Percentiles rank a stretch among this genome's conserved stretches.
Evolutionary conservation across 441 rosid species (phyloP).

Genomic region (Arabidopsis hybrid): DNA sequence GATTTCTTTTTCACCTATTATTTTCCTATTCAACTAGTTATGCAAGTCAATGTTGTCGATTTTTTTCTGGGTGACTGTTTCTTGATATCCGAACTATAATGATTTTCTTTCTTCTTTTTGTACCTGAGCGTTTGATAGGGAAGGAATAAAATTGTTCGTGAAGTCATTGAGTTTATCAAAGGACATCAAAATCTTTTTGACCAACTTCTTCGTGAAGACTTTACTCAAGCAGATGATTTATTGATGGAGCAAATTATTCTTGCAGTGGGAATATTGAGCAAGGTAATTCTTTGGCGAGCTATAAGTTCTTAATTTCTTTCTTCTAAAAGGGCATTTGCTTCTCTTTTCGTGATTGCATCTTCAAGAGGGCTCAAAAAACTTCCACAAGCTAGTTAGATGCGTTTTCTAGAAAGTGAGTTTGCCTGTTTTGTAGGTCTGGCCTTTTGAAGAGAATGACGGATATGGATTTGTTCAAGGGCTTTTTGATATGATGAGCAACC

Average conservation of each 20-base stretch:
- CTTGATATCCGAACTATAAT: slow-evolving; percentile 8
- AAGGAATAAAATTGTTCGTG: slow-evolving; percentile 89
- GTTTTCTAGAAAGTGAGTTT: slow-evolving; percentile 14
- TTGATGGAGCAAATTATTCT: slow-evolving; percentile 90
- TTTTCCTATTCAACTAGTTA: neutral
- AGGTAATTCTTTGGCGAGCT: slow-evolving; percentile 54
- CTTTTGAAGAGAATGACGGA: slow-evolving; percentile 85
- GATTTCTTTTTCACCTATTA: neutral
- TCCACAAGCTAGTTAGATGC: slow-evolving; percentile 27
- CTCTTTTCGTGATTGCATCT: slow-evolving; percentile 2
- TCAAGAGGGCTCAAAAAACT: slow-evolving; percentile 23
- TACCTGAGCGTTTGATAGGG: slow-evolving; percentile 58
- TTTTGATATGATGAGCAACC: slow-evolving; percentile 74
- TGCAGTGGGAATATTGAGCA: slow-evolving; percentile 90
- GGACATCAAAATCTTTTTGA: slow-evolving; percentile 81
- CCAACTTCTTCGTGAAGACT: slow-evolving; percentile 82
- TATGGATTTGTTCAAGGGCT: slow-evolving; percentile 92
- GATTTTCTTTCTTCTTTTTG: slow-evolving; percentile 10
- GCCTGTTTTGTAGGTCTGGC: slow-evolving; percentile 75
- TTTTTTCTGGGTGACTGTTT: slow-evolving; percentile 28
- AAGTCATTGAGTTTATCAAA: slow-evolving; percentile 81
- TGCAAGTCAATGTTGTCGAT: neutral
- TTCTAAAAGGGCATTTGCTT: slow-evolving; percentile 21
- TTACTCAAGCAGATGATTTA: slow-evolving; percentile 73
- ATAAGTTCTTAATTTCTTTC: neutral